Conservation (phyloP, 345 rosid species). For the Litchi chinensis region DNA sequence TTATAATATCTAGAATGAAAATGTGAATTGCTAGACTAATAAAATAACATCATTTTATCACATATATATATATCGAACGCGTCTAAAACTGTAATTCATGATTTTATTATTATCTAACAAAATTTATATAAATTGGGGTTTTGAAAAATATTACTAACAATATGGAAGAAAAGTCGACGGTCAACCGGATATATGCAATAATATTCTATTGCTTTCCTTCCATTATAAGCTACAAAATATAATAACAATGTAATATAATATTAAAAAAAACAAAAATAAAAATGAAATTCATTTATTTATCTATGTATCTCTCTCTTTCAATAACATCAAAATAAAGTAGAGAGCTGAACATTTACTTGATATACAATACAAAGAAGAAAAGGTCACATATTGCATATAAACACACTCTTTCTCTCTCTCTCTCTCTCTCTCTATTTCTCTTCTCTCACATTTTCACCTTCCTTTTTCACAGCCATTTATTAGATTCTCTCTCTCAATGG, state of each 20-base stretch:
- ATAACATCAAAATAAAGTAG: constrained; percentile 11
- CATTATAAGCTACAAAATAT: background rate
- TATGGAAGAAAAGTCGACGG: constrained; percentile 46
- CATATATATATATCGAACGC: too few relatives aligned
- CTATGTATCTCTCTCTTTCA: background rate
- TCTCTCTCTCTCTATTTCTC: constrained; percentile 8
- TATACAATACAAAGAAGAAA: constrained; percentile 25
- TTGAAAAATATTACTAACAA: constrained; percentile 4
- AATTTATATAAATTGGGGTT: background rate
- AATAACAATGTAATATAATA: background rate
- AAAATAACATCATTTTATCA: too few relatives aligned
- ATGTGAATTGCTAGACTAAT: too few relatives aligned
- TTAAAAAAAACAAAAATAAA: constrained; percentile 5
- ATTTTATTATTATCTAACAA: background rate
- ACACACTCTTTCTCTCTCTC: constrained; percentile 21
- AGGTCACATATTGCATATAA: constrained; percentile 24
- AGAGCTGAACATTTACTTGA: constrained; percentile 39
- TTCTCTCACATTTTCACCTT: constrained; percentile 38
- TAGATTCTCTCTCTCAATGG: constrained; percentile 56
- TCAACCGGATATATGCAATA: constrained; percentile 46
- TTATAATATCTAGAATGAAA: too few relatives aligned
- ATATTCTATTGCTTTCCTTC: constrained; percentile 29
- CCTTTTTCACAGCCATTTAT: constrained; percentile 60
- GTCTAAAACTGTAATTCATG: background rate
- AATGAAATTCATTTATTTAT: background rate